phyloP scores from a whole-genome alignment of 2,329 filamentous ascomycete species.

The Cladosporium sp. region DNA sequence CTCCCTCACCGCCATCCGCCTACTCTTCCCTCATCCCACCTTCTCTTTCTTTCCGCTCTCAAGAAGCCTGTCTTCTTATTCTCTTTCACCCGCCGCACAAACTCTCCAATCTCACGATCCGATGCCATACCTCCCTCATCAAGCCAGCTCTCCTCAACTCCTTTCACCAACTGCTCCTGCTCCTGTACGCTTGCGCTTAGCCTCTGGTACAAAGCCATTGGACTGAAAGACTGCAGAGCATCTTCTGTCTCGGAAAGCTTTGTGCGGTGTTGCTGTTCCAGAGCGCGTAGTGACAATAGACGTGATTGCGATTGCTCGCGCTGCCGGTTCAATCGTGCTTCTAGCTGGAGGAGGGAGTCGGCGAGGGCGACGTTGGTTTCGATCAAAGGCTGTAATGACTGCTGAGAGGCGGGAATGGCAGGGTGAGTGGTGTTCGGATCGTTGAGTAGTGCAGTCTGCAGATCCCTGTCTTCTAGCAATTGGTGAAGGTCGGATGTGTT shows the following conservation, averaged over 20 bases:
- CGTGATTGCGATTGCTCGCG: constrained; percentile 73
- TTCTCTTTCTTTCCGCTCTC: constrained; percentile 78
- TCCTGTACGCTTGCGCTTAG: constrained; percentile 73
- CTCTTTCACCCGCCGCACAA: constrained; percentile 76
- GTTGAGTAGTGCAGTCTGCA: constrained; percentile 72
- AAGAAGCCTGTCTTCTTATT: constrained; percentile 75
- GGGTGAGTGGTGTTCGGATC: constrained; percentile 65
- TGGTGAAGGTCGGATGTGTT: constrained; percentile 75
- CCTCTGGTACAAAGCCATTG: constrained; percentile 79
- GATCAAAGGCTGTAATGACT: constrained; percentile 61
- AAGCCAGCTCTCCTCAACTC: constrained; percentile 89
- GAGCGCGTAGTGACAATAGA: constrained; percentile 74
- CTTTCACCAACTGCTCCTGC: constrained; percentile 74
- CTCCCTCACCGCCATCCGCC: constrained; percentile 82
- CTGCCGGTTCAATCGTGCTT: constrained; percentile 55
- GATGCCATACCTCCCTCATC: constrained; percentile 60
- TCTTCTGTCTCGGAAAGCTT: constrained; percentile 88
- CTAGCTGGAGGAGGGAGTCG: constrained; percentile 56
- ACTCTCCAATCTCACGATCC: constrained; percentile 81
- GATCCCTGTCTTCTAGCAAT: constrained; percentile 58
- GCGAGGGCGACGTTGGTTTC: constrained; percentile 69
- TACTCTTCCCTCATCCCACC: constrained; percentile 94
- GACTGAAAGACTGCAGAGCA: constrained; percentile 78
- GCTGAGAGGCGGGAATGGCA: constrained; percentile 62
- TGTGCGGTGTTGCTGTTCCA: constrained; percentile 88